Conservation (phyloP, 108 stramenopile species). For the Skeletonema menzelii region DNA sequence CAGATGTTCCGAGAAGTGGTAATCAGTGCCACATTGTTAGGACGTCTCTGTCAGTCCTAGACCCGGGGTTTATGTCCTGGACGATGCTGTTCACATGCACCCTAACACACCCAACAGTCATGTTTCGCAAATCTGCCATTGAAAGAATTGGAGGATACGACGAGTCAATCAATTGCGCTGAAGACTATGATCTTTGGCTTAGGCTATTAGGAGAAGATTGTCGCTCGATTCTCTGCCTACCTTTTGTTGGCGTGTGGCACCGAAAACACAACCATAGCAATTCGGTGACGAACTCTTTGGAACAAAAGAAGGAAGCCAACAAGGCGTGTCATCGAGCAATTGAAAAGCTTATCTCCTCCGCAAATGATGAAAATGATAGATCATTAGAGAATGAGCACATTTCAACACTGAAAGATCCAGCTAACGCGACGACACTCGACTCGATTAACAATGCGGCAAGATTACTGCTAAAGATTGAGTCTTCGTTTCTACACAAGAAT, state of each 20-base stretch:
- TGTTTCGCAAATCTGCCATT: conserved; percentile 31
- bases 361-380: background rate
- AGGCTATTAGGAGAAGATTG: conserved; percentile 17
- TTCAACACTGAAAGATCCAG: conserved; percentile 29
- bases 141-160: conserved; percentile 23
- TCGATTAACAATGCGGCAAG: conserved; percentile 23
- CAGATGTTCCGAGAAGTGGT: conserved; percentile 2
- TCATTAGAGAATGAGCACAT: conserved; percentile 11
- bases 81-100: conserved; percentile 47
- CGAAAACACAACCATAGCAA: conserved; percentile 35
- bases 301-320: conserved; percentile 34
- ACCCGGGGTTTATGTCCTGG: conserved; percentile 49
- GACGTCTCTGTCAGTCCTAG: conserved; percentile 19
- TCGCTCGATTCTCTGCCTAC: conserved; percentile 31
- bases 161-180: conserved; percentile 11
- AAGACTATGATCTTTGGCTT: conserved; percentile 62
- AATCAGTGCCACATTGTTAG: conserved; percentile 4
- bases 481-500: conserved; percentile 16
- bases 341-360: background rate
- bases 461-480: conserved; percentile 26
- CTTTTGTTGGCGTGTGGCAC: conserved; percentile 46
- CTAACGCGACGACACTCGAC: conserved; percentile 4
- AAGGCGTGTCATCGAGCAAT: conserved; percentile 11
- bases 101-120: conserved; percentile 41
- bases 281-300: background rate